Evolutionary conservation across 1,139 yeast genomes (phyloP), one percentile per base, ranked within the genome.

Genomic region (Yamadazyma triangularis): DNA sequence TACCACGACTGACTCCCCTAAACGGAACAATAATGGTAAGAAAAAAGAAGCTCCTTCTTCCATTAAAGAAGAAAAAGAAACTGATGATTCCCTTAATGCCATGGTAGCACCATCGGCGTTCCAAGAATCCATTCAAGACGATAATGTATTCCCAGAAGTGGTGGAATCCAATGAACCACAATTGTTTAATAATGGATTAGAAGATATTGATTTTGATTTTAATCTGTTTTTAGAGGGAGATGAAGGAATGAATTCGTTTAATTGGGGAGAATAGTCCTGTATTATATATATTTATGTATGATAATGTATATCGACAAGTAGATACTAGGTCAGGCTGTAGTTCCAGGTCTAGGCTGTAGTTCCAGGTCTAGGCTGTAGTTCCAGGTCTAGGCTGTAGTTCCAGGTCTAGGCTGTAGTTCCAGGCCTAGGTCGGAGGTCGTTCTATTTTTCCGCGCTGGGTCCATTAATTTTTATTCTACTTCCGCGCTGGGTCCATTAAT

Each of bases 191-290:
- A 37, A 39, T 27, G 46, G 41, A 3, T 51, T 62, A 35, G 73
- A 65, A 29, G 73, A 68, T 30, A 70, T 72, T 35, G 79, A 72
- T 42, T 74, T 75, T 50, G 79, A 73, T 44, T 73, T 73, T 45
- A 72, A 71, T 38, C 66, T 64, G 44, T 64, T 73, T 36, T 60
- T 73, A 47, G 71, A 70, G 32, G 64, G 68, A 2, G 60, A 56
- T 33, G 72, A 65, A 40, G 55, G 61, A 12, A 61, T 65, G 20
- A 63, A 58, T 25, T 71, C 66, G 10, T 71, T 72, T 45, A 67
- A 60, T 42, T 74, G 80, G 80, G 73, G 70, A n/a, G 72, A n/a
- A n/a, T n/a, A n/a, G n/a, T n/a, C n/a, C n/a, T n/a, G n/a, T n/a
- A n/a, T n/a, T n/a, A n/a, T n/a, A n/a, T n/a, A n/a, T n/a, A n/a